Base-by-base conservation (phyloP, 2,329 filamentous ascomycete genomes). In the Phialophora macrospora region DNA sequence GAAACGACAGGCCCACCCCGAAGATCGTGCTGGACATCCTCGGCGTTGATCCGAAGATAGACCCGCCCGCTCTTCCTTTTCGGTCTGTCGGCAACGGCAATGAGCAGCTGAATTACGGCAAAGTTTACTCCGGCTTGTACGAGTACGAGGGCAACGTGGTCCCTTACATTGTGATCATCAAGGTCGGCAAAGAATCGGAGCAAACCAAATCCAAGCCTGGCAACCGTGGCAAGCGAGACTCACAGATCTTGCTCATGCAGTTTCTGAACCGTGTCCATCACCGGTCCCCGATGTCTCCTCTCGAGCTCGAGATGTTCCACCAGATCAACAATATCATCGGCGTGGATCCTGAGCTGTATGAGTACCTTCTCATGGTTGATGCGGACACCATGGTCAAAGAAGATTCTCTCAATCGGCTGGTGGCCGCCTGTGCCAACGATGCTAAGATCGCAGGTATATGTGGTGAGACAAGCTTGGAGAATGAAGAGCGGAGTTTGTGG, bases 281-380 rank as follows among this genome's bases (percentile, higher is more conserved):
- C 78, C 91, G 93, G 68, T 84, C 91, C 1, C 90, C 94, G 0
- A 99, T 99, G 95, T 95, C 90, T 69, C 95, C 95, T 17, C 87
- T 99, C 12, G 95, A 99, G 77, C 82, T 99, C 54, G 95, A 99
- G 78, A 96, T 98, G 84, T 98, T 97, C 83, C 95, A 99, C 75
- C 95, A 99, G 77, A 92, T 99, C 82, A 97, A 97, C 85, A 99
- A 99, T 77, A 92, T 99, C 72, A 99, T 99, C 69, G 95, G 95
- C 73, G 95, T 99, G 17, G 93, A 99, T 73, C 95, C 95, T 2
- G 93, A 97, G 76, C 85, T 99, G 17, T 99, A 99, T 76, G 95
- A 99, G 77, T 99, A 97, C 74, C 84, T 98, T 61, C 84, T 99
- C 71, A 97, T 97, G 93, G 90, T 99, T 68, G 95, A 99, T 79